Evolutionary conservation across 441 rosid genomes (phyloP), one percentile per base, ranked within the genome.

Genomic region (Theobroma grandiflorum): DNA sequence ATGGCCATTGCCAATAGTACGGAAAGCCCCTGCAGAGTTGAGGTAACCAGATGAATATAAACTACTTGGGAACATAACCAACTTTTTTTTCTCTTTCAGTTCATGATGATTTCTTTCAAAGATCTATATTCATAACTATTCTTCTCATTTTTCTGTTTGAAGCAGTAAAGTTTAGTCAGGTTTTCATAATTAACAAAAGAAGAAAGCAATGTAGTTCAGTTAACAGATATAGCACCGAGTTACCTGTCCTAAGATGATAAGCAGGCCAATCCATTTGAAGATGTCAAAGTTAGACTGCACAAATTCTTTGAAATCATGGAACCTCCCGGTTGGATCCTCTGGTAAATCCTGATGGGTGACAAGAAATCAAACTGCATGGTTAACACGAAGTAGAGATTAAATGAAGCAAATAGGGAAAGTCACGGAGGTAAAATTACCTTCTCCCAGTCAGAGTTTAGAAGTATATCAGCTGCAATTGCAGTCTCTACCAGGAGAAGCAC

Each of bases 401-500:
- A 12, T 5, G 18, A 42, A 40, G 9, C 10, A 58, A 22, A n/a
- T 1, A 14, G 14, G 9, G 52, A 45, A 20, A 71, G 26, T 43
- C 15, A 40, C 38, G 45, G n/a, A 73, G 35, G 42, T 11, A 57
- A 43, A 12, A 4, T 18, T 83, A 87, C 92, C 87, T 87, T 85
- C 76, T 87, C 88, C 94, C 94, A 88, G 33, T 87, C 88, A 43
- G 90, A 85, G 58, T 91, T 91, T 15, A 91, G 84, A 74, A 81
- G 78, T 20, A 91, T 47, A 78, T 91, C 89, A 38, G 86, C 89
- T 43, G 88, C 83, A 64, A 88, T 76, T 14, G 64, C 84, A 22
- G 77, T 71, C 81, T 91, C 91, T 57, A 88, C 14, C 66, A 86
- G 80, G 26, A 90, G 70, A 84, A 90, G 78, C 76, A 84, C 72